These are phyloP conservation scores for Lipomyces lipofer DNA, from an alignment of 805 yeast genomes.

Conservation along the genomic window DNA sequence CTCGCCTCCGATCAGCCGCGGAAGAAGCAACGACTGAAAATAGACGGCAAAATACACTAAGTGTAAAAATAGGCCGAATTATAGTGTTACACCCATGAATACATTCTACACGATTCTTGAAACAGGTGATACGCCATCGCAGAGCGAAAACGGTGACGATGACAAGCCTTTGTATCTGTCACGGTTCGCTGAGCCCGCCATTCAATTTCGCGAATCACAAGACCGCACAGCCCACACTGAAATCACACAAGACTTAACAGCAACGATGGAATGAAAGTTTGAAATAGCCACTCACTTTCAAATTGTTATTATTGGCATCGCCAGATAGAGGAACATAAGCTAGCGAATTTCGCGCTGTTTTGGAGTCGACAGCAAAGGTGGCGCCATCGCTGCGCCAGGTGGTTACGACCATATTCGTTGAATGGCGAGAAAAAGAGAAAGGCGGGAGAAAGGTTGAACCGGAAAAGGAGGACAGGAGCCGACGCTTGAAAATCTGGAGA, in stretches of 20 bases:
- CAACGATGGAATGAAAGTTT: not conserved
- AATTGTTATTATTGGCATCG: conserved; percentile 13
- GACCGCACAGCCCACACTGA: not conserved
- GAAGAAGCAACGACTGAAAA: too few relatives aligned
- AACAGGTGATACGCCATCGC: not conserved
- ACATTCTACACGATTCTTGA: too few relatives aligned
- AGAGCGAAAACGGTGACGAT: not conserved
- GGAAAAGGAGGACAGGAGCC: not conserved
- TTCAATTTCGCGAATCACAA: too few relatives aligned
- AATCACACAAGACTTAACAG: not conserved
- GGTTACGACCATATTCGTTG: conserved; percentile 20
- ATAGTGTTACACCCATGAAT: too few relatives aligned
- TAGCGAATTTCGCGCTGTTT: conserved; percentile 19
- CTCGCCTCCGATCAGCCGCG: too few relatives aligned
- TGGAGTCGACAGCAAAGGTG: conserved; percentile 19
- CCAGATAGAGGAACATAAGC: conserved; percentile 16
- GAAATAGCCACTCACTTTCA: conserved; percentile 7
- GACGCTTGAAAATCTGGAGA: not conserved
- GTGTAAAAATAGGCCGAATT: too few relatives aligned
- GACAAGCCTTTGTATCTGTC: too few relatives aligned
- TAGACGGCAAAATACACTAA: too few relatives aligned
- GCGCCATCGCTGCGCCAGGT: conserved; percentile 22
- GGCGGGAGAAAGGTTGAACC: not conserved
- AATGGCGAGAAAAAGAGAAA: not conserved
- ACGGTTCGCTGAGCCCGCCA: too few relatives aligned